Evolutionary conservation across 352 stramenopile species (phyloP).

Genomic region (Phytophthora agathidicida): DNA sequence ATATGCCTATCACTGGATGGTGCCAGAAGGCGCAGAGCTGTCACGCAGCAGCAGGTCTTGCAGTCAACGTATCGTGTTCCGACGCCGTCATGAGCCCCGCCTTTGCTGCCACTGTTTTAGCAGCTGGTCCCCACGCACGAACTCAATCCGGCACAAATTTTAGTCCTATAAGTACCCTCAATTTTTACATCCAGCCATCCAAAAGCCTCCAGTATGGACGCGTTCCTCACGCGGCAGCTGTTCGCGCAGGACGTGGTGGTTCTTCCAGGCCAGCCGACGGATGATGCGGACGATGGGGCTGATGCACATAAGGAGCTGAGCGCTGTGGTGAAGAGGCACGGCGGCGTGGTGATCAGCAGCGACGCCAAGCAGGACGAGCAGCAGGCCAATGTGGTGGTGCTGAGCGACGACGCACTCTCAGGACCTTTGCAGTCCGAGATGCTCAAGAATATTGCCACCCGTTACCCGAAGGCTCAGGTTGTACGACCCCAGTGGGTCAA

Average conservation of each 20-base stretch:
- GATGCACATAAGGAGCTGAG: slow-evolving; percentile 14
- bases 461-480: slow-evolving; percentile 35
- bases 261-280: slow-evolving; percentile 15
- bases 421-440: slow-evolving; percentile 23
- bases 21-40: slow-evolving; percentile 2
- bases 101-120: no score
- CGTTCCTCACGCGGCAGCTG: slow-evolving; percentile 57
- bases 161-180: no score
- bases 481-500: slow-evolving; percentile 48
- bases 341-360: slow-evolving; percentile 39
- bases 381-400: slow-evolving; percentile 31
- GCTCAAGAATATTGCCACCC: slow-evolving; percentile 7
- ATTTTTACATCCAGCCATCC: no score
- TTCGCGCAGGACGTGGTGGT: slow-evolving; percentile 45
- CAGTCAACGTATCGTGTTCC: no score
- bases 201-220: slow-evolving; percentile 52
- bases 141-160: no score
- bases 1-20: slow-evolving; percentile 9
- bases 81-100: no score
- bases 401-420: slow-evolving; percentile 3
- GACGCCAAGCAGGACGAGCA: background rate
- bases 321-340: slow-evolving; percentile 33
- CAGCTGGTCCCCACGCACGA: no score
- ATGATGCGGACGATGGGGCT: background rate
- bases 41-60: slow-evolving; percentile 1